Evolutionary conservation across 768 basidiomycete species (phyloP), one percentile per base, ranked within the genome.

Genomic region (Tricholoma sp.): DNA sequence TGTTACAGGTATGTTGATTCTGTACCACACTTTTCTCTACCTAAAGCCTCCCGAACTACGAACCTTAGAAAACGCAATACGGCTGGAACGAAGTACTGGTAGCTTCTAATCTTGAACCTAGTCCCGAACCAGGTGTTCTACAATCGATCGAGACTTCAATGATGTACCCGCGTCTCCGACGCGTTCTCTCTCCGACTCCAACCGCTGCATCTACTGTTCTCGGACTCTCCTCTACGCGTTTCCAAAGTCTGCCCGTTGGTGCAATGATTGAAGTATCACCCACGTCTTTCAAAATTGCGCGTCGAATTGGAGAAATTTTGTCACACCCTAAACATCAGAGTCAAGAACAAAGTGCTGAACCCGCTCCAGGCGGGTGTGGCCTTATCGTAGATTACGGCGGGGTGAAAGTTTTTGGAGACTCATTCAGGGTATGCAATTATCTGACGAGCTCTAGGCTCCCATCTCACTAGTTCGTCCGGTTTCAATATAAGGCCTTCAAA

Each of bases 371-470:
- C 12, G 83, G 84, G 9, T 83, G 83, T 55, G 96, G 85, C 0
- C 74, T 99, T 57, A 79, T 98, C 18, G 75, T 98, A 8, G 97
- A 99, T 71, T 98, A 98, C 66, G 96, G 97, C 3, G 84, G 78
- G 31, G 83, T 85, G 55, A 77, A 83, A 53, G 80, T 77, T 7
- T 89, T 83, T 63, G 83, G 83, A 1, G 75, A 84, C 61, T 92
- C 91, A 4, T 87, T 97, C 73, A 75, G 97, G 59, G 96, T 95
- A 64, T 63, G 89, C 75, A 18, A 7, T 9, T 32, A 8, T 50
- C 27, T 35, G 9, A 8, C 12, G 5, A 27, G 24, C 31, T 22
- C n/a, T 14, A 14, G 27, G 19, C n/a, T 24, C 35, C 31, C 47
- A 18, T 29, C 39, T 55, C 24, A 32, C 19, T 47, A 54, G 32